phyloP scores from a whole-genome alignment of 1,284 basidiomycete genomes.

The Inonotus hispidus region DNA sequence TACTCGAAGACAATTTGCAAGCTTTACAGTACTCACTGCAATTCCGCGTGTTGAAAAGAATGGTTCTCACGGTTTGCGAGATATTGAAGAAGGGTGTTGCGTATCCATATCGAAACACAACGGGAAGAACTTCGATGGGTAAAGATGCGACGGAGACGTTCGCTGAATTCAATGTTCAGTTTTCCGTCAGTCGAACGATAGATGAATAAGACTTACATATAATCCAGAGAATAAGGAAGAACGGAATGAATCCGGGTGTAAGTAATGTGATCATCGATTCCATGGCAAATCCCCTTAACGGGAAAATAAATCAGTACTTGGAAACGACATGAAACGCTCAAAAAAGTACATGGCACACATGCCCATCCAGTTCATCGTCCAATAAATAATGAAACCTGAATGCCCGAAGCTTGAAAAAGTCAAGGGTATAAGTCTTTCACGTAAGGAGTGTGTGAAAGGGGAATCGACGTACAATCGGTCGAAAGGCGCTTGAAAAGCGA shows the following conservation, averaged over 20 bases:
- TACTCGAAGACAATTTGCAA: neutral
- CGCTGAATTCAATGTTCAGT: conserved; percentile 28
- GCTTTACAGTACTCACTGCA: conserved; percentile 33
- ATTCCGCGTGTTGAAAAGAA: conserved; percentile 68
- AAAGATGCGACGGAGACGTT: conserved; percentile 64
- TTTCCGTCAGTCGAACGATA: neutral
- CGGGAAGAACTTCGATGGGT: conserved; percentile 65
- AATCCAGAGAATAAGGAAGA: conserved; percentile 64
- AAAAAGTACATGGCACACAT: conserved; percentile 50
- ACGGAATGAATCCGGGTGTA: conserved; percentile 46
- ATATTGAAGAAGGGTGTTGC: conserved; percentile 73
- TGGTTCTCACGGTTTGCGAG: conserved; percentile 49
- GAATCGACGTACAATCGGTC: conserved; percentile 36
- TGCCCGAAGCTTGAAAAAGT: conserved; percentile 42
- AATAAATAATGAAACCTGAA: conserved; percentile 68
- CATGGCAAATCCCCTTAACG: conserved; percentile 47
- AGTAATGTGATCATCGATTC: conserved; percentile 58
- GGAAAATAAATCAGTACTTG: neutral
- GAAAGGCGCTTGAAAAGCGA: conserved; percentile 63
- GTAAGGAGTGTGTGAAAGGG: neutral
- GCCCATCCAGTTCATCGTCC: conserved; percentile 64
- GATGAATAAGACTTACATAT: conserved; percentile 40
- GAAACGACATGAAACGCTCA: neutral
- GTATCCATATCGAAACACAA: conserved; percentile 60
- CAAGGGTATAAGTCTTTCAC: conserved; percentile 19